phyloP scores from a whole-genome alignment of 179 eudicot species.

The Sideroxylon spinosum region DNA sequence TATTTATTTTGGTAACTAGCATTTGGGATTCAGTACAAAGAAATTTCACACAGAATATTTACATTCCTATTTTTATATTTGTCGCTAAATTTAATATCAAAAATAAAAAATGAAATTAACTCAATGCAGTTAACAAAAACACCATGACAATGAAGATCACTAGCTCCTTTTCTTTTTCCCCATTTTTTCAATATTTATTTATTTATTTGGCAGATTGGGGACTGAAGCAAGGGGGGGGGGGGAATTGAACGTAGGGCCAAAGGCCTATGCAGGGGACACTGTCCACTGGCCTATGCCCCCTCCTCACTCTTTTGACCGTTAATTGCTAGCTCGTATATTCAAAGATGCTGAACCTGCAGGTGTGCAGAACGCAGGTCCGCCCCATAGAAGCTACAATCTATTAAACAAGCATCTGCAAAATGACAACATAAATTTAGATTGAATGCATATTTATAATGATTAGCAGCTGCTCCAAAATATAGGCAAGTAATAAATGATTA shows the following conservation, averaged over 20 bases:
- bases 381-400: conserved; percentile 88
- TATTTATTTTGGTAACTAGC: no score
- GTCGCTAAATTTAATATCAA: neutral
- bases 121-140: neutral
- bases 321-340: neutral
- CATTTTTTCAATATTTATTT: no score
- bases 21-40: neutral
- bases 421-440: conserved; percentile 6
- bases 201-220: no score
- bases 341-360: conserved; percentile 56
- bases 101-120: neutral
- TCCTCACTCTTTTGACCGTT: neutral
- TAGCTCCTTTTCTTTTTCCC: neutral
- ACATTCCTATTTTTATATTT: neutral
- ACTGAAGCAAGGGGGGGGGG: no score
- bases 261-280: no score
- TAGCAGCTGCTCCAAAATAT: neutral
- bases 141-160: neutral
- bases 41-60: neutral
- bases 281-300: no score
- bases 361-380: conserved; percentile 93
- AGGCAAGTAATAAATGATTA: neutral
- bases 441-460: neutral
- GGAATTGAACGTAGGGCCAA: no score
- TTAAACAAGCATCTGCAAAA: conserved; percentile 83